phyloP scores from a whole-genome alignment of 1,284 basidiomycete genomes.

The Cronartium quercuum region DNA sequence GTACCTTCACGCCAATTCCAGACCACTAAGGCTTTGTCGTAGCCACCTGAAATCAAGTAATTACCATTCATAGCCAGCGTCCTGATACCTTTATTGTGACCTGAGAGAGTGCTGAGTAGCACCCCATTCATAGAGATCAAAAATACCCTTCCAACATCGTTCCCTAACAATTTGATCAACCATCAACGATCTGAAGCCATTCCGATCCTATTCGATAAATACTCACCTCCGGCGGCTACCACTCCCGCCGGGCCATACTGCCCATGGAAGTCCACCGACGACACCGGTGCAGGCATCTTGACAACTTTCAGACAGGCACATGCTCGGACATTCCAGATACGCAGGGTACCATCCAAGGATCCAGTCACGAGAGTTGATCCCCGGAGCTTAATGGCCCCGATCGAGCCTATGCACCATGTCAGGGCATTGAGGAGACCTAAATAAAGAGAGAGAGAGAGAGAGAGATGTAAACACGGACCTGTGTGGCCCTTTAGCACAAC shows the following conservation, averaged over 20 bases:
- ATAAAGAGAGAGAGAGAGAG: neutral
- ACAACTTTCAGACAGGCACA: conserved; percentile 30
- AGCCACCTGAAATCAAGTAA: conserved; percentile 32
- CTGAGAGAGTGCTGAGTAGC: conserved; percentile 23
- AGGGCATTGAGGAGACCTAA: neutral
- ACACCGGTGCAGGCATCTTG: conserved; percentile 37
- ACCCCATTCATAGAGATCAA: conserved; percentile 34
- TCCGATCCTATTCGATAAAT: neutral
- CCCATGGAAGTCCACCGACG: conserved; percentile 26
- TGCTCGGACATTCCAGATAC: conserved; percentile 36
- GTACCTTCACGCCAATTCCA: conserved; percentile 39
- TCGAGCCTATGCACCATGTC: conserved; percentile 7
- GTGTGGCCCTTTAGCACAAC: conserved; percentile 34
- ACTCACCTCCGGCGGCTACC: conserved; percentile 28
- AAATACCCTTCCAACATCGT: conserved; percentile 37
- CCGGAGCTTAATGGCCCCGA: conserved; percentile 30
- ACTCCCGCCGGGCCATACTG: conserved; percentile 31
- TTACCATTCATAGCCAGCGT: conserved; percentile 36
- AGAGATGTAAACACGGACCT: neutral
- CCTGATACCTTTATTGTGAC: conserved; percentile 37
- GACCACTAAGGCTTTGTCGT: conserved; percentile 34
- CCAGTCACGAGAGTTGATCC: conserved; percentile 30
- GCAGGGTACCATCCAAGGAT: conserved; percentile 25
- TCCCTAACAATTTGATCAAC: conserved; percentile 1
- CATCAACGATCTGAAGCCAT: neutral